These are phyloP conservation scores for Tricladium varicosporioides DNA, from an alignment of 2,329 filamentous ascomycete genomes.

Conservation along the genomic window DNA sequence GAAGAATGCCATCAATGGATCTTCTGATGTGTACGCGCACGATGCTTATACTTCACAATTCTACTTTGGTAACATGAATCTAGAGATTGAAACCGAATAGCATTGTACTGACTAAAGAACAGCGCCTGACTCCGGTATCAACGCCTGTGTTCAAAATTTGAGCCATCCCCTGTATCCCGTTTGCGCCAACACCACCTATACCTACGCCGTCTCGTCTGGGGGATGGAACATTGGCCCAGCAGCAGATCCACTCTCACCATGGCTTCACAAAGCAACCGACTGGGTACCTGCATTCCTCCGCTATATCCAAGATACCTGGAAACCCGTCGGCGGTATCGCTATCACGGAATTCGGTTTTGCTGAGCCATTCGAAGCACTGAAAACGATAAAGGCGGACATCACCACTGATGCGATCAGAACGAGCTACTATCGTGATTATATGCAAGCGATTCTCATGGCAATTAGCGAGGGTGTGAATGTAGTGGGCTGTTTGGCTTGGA, in stretches of 20 bases:
- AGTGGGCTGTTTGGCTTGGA: conserved; percentile 82
- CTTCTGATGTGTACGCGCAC: conserved; percentile 54
- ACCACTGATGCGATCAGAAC: conserved; percentile 76
- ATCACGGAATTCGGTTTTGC: conserved; percentile 29
- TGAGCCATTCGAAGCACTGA: conserved; percentile 27
- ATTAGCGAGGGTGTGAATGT: conserved; percentile 78
- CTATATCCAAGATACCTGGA: conserved; percentile 30
- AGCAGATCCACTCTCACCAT: conserved; percentile 24
- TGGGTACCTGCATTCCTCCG: conserved; percentile 27
- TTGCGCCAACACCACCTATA: conserved; percentile 24
- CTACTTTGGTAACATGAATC: conserved; percentile 32
- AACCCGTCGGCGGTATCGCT: conserved; percentile 22
- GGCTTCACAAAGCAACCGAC: conserved; percentile 27
- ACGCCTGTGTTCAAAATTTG: conserved; percentile 36
- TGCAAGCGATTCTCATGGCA: conserved; percentile 63
- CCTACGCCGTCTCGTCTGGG: conserved; percentile 6
- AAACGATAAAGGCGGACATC: conserved; percentile 40
- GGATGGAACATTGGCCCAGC: conserved; percentile 27
- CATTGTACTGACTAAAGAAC: conserved; percentile 20
- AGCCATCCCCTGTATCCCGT: conserved; percentile 21
- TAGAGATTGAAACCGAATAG: not conserved
- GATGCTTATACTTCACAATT: conserved; percentile 58
- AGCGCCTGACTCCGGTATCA: conserved; percentile 40
- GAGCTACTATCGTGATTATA: conserved; percentile 74
- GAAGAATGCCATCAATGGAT: conserved; percentile 47